Evolutionary conservation across 83 land plant genomes (phyloP), one percentile per base, ranked within the genome.

Genomic region (Picea abies): DNA sequence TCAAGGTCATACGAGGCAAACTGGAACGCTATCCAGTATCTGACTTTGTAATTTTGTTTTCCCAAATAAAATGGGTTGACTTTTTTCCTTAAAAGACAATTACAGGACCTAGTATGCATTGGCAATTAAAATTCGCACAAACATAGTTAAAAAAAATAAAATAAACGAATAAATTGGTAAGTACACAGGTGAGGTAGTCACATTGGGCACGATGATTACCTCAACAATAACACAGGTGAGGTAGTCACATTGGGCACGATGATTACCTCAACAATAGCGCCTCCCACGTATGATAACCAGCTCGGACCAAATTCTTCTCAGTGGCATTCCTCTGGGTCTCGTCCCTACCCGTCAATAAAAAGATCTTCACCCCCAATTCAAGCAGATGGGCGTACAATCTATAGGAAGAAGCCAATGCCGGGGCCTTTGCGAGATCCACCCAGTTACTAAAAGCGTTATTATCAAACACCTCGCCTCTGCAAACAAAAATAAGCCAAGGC

Each of bases 271-370:
- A 14, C 6, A 69, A 29, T 32, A 69, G 0, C 3, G 20, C 47
- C 0, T 35, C 15, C 44, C 73, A 35, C 0, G 15, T 15, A 29
- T 1, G 32, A 7, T 69, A 69, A 37, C 73, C 73, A 15, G 73
- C 73, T 69, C 8, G 15, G 41, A 3, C 5, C 15, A 69, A n/a
- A n/a, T n/a, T n/a, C n/a, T n/a, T n/a, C n/a, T n/a, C n/a, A n/a
- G n/a, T n/a, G n/a, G n/a, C n/a, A 17, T 32, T 6, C 4, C 72
- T 15, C 3, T 35, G 4, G 2, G 4, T 11, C 35, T 89, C 90
- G 4, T 9, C 14, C 32, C 82, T 78, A 22, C 90, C 90, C 0
- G 86, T 78, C 14, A 89, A 7, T 14, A 89, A 84, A 4, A 85
- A 61, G 56, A 82, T 16, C 58, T 81, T 83, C 49, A 81, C 16